These are phyloP conservation scores for Podaxis rugospora DNA, from an alignment of 768 basidiomycete genomes.

Conservation along the genomic window DNA sequence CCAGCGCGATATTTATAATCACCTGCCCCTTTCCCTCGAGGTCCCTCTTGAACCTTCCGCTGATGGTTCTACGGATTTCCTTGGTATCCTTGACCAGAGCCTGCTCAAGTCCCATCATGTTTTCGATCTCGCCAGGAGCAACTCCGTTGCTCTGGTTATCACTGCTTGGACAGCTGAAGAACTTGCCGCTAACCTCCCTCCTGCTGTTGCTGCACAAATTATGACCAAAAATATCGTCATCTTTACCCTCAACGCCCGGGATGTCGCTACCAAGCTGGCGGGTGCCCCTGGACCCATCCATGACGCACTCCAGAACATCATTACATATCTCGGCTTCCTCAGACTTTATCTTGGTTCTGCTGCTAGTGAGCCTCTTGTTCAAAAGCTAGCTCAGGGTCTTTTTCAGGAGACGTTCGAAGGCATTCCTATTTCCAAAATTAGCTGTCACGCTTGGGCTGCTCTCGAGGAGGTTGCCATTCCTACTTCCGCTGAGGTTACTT, in stretches of 20 bases:
- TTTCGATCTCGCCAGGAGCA: constrained; percentile 58
- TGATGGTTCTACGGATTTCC: constrained; percentile 57
- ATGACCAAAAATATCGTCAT: constrained; percentile 49
- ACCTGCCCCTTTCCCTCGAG: constrained; percentile 48
- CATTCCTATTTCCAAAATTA: constrained; percentile 48
- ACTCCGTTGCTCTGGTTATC: constrained; percentile 68
- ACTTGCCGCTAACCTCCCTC: constrained; percentile 61
- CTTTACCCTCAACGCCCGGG: constrained; percentile 56
- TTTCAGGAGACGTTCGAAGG: constrained; percentile 45
- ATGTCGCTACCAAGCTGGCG: constrained; percentile 40
- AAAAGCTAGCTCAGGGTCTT: constrained; percentile 43
- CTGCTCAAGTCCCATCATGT: constrained; percentile 78
- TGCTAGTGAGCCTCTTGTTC: constrained; percentile 50
- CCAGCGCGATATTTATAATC: constrained; percentile 29
- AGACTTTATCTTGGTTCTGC: constrained; percentile 72
- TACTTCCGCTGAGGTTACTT: constrained; percentile 13
- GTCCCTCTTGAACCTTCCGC: constrained; percentile 51
- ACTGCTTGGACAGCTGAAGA: constrained; percentile 78
- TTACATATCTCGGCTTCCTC: constrained; percentile 78
- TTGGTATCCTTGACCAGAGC: constrained; percentile 69
- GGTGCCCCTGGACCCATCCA: constrained; percentile 28
- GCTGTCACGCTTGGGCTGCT: constrained; percentile 58
- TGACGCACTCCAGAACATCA: constrained; percentile 47
- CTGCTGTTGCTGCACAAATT: constrained; percentile 42
- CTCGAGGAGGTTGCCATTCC: constrained; percentile 49